Evolutionary conservation across 2,329 filamentous ascomycete genomes (phyloP), one percentile per base, ranked within the genome.

Genomic region (Penicillium sp.): DNA sequence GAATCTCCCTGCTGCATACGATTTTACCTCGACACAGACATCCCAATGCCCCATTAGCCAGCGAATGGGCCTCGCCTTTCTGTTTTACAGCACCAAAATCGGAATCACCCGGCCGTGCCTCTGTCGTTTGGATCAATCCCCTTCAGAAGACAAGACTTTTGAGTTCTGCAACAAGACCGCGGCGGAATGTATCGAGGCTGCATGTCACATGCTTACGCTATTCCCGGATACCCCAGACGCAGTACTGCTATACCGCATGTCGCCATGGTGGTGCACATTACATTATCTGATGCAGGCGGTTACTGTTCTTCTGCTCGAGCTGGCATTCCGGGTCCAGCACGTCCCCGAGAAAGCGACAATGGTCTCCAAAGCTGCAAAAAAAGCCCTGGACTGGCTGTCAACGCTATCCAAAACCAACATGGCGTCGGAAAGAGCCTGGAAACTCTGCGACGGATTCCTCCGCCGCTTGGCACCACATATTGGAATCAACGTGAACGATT

Each of bases 261-360:
- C 74, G 1, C 75, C 75, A 15, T 80, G 78, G 78, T 79, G 77
- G 75, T 76, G 71, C 59, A 71, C 76, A 17, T 65, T 79, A 15
- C 77, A 79, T 58, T 77, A 75, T 52, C 65, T 80, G 7, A 78
- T 79, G 68, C 78, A 79, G 63, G 72, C 78, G 15, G 72, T 73
- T 0, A 75, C 74, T 2, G 69, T 80, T 1, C 69, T 80, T 21
- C 70, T 79, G n/a, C 67, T 79, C 15, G 77, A 80, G 54, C 68
- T 80, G 12, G 68, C 76, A 15, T 78, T 77, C 47, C 65, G 69
- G 29, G 70, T 70, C n/a, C 72, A 77, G 43, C 77, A 79, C 60
- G 75, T 76, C 50, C 76, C 77, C 1, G 73, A 78, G 49, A 76
- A 77, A 50, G 73, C 70, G 1, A 62, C 61, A 1, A 73, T 71